These are phyloP conservation scores for Pulveroboletus ravenelii DNA, from an alignment of 768 basidiomycete genomes.

Conservation along the genomic window DNA sequence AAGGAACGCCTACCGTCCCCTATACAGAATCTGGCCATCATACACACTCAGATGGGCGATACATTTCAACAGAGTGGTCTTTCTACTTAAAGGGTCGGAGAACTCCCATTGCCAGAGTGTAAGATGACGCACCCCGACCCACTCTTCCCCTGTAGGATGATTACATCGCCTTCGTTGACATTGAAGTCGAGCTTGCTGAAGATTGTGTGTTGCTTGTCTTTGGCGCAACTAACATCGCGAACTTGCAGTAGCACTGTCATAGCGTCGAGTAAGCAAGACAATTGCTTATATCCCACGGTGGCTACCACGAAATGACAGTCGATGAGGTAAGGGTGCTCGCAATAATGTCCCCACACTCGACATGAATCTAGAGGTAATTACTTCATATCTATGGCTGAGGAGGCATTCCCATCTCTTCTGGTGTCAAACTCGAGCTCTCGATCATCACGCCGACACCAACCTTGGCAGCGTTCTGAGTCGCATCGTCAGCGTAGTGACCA, in stretches of 20 bases:
- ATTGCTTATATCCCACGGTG: slow-evolving; percentile 16
- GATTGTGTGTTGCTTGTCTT: slow-evolving; percentile 43
- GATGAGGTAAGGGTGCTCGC: slow-evolving; percentile 16
- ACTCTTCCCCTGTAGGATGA: slow-evolving; percentile 75
- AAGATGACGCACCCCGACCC: slow-evolving; percentile 56
- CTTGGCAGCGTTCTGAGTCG: slow-evolving; percentile 77
- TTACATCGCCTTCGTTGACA: slow-evolving; percentile 67
- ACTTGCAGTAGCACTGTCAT: slow-evolving; percentile 45
- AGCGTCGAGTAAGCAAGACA: not conserved
- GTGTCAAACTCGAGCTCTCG: slow-evolving; percentile 76
- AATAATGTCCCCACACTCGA: slow-evolving; percentile 17
- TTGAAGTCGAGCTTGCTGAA: slow-evolving; percentile 59
- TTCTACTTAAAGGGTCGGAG: slow-evolving; percentile 31
- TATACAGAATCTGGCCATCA: slow-evolving; percentile 56
- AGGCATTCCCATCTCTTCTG: slow-evolving; percentile 75
- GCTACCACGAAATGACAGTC: not conserved
- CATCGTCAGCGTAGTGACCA: not conserved
- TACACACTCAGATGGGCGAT: slow-evolving; percentile 76
- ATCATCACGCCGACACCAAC: slow-evolving; percentile 98
- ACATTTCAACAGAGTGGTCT: slow-evolving; percentile 80
- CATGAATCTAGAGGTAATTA: slow-evolving; percentile 29
- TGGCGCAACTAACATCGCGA: slow-evolving; percentile 45
- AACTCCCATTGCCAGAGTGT: not conserved
- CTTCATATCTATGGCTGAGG: slow-evolving; percentile 42
- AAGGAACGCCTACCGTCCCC: slow-evolving; percentile 52